Conservation (phyloP, 2,329 filamentous ascomycete species). For the Diaporthe velutina region DNA sequence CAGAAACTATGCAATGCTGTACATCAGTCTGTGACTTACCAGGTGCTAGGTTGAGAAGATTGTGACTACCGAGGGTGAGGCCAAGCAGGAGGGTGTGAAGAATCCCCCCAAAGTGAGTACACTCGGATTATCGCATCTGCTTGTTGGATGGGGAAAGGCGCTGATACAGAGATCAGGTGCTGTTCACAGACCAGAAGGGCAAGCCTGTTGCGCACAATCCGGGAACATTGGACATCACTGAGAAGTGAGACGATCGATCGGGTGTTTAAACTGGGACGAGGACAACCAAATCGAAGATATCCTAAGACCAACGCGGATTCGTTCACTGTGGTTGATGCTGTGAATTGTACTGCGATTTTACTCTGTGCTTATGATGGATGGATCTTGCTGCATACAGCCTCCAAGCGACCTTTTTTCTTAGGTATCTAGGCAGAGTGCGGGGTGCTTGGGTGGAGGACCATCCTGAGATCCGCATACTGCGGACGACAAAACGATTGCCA, state of each 20-base stretch:
- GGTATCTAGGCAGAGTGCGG: too few species aligned
- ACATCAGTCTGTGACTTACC: neutral
- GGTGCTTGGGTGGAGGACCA: too few species aligned
- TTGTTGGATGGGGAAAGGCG: neutral
- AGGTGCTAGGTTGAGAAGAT: neutral
- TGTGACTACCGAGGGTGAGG: neutral
- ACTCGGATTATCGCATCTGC: too few species aligned
- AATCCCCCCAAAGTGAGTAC: neutral
- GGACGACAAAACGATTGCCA: too few species aligned
- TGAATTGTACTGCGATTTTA: fast-evolving
- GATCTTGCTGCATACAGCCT: too few species aligned
- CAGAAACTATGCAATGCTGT: neutral
- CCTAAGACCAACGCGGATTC: too few species aligned
- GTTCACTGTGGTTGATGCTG: too few species aligned
- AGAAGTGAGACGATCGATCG: neutral
- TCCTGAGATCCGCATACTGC: too few species aligned
- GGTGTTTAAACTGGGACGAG: neutral
- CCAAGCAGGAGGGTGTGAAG: neutral
- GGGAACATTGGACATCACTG: neutral
- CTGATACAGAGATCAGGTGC: neutral
- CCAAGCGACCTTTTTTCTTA: too few species aligned
- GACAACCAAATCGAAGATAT: too few species aligned
- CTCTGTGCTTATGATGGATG: too few species aligned
- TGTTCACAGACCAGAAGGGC: neutral
- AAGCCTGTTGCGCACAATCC: neutral